Percentiles rank a stretch among this genome's conserved stretches.
phyloP scores from a whole-genome alignment of 163 green algal species.

The Scenedesmus sp. region DNA sequence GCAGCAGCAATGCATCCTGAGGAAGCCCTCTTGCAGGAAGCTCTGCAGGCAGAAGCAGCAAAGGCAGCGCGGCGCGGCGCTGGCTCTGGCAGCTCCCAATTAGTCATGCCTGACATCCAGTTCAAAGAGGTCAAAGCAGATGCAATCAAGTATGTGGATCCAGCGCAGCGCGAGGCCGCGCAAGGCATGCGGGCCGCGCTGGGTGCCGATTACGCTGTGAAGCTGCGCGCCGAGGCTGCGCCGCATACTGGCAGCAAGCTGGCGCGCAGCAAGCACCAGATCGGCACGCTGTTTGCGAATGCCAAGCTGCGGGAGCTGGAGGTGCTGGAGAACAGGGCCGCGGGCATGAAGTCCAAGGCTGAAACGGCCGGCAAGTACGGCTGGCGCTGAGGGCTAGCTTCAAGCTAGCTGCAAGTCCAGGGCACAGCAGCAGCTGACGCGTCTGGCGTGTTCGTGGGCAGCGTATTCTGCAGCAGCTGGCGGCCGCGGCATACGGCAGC shows the following conservation, averaged over 20 bases:
- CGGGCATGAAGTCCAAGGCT: constrained; percentile 52
- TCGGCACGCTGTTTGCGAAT: constrained; percentile 89
- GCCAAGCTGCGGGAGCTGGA: constrained; percentile 82
- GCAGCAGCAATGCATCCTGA: constrained; percentile 18
- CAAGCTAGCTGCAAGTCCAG: too few species aligned
- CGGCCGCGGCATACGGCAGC: too few species aligned
- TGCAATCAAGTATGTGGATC: constrained; percentile 47
- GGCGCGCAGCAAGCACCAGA: constrained; percentile 91
- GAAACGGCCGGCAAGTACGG: constrained; percentile 55
- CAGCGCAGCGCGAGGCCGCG: constrained; percentile 36
- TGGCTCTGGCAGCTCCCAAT: constrained; percentile 9
- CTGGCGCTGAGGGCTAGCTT: background rate
- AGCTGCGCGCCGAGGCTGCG: constrained; percentile 32
- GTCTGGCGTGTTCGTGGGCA: too few species aligned
- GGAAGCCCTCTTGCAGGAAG: constrained; percentile 37
- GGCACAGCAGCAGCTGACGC: too few species aligned
- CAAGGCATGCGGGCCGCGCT: constrained; percentile 45
- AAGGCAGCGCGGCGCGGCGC: constrained; percentile 41
- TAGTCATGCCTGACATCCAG: constrained; percentile 32
- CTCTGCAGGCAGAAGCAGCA: constrained; percentile 31
- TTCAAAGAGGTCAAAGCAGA: constrained; percentile 53
- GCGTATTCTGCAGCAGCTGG: too few species aligned
- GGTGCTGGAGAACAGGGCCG: constrained; percentile 48
- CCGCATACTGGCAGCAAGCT: constrained; percentile 69
- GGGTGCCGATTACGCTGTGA: constrained; percentile 30